Percentiles rank a stretch among this genome's conserved stretches.
Conservation (phyloP, 2,329 filamentous ascomycete genomes). For the Exophiala mesophila region DNA sequence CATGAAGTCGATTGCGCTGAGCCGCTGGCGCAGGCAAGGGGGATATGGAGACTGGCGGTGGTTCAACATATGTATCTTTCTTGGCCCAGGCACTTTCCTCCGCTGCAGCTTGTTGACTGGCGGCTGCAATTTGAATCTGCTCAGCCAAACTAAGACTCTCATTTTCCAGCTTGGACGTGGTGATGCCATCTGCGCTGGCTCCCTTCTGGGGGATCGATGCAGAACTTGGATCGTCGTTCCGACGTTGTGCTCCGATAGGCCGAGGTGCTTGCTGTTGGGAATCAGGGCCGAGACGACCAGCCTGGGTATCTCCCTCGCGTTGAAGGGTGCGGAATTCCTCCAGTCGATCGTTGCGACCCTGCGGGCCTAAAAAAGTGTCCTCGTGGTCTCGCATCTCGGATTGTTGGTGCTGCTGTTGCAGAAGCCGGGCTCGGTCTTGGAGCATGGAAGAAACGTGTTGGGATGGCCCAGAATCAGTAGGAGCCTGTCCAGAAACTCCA, state of each 20-base stretch:
- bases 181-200: constrained; percentile 15
- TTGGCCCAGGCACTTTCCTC: constrained; percentile 47
- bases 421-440: constrained; percentile 55
- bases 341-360: constrained; percentile 61
- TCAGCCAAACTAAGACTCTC: constrained; percentile 66
- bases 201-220: constrained; percentile 15
- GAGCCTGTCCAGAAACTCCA: constrained; percentile 41
- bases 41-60: constrained; percentile 68
- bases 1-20: constrained; percentile 74
- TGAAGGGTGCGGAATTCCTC: constrained; percentile 78
- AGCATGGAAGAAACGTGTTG: constrained; percentile 58
- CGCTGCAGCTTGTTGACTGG: constrained; percentile 29
- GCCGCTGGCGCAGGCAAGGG: constrained; percentile 84
- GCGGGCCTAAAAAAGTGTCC: constrained; percentile 45
- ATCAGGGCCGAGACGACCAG: constrained; percentile 32
- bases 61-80: constrained; percentile 54
- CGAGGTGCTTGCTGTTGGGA: constrained; percentile 32
- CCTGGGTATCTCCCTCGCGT: constrained; percentile 59
- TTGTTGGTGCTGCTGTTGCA: constrained; percentile 34
- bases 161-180: constrained; percentile 35
- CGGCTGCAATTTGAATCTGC: constrained; percentile 71
- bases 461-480: constrained; percentile 46
- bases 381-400: constrained; percentile 35
- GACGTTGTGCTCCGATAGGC: constrained; percentile 32
- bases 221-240: constrained; percentile 28